phyloP scores from a whole-genome alignment of 441 rosid species.

The Lepidium campestre region DNA sequence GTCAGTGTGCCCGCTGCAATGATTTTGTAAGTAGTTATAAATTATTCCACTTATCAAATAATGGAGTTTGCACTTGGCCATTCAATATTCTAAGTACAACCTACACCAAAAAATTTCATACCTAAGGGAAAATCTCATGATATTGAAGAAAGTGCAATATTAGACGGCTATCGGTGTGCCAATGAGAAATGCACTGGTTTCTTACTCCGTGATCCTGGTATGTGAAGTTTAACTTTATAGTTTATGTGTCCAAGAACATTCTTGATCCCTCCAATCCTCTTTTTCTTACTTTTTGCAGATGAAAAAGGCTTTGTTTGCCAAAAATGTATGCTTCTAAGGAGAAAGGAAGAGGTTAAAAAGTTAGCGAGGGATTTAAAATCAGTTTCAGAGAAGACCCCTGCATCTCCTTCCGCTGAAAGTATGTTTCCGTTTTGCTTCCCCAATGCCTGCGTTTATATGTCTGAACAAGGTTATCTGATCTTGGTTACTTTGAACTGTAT shows the following conservation, averaged over 20 bases:
- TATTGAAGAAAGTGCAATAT: slow-evolving; percentile 74
- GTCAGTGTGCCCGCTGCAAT: slow-evolving; percentile 66
- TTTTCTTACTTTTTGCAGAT: slow-evolving; percentile 41
- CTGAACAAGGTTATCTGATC: slow-evolving; percentile 7
- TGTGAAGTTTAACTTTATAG: background rate
- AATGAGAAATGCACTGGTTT: slow-evolving; percentile 67
- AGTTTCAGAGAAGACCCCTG: slow-evolving; percentile 37
- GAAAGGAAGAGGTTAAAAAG: slow-evolving; percentile 61
- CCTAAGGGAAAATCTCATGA: slow-evolving; percentile 66
- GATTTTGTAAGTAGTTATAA: slow-evolving; percentile 45
- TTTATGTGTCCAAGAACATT: slow-evolving; percentile 6
- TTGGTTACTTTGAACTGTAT: background rate
- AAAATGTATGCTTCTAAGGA: slow-evolving; percentile 57
- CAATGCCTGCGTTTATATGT: background rate
- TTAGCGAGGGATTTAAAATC: slow-evolving; percentile 45
- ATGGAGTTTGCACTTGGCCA: background rate
- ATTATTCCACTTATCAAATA: background rate
- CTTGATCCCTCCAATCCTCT: background rate
- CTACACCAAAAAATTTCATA: slow-evolving; percentile 6
- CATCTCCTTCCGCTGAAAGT: slow-evolving; percentile 41
- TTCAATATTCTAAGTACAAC: background rate
- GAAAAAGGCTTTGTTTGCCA: slow-evolving; percentile 78
- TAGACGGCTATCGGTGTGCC: slow-evolving; percentile 89
- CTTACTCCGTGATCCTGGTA: slow-evolving; percentile 79
- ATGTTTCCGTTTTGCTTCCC: slow-evolving; percentile 29